phyloP scores from a whole-genome alignment of 169 alveolate species.

The Eimeria sp. region DNA sequence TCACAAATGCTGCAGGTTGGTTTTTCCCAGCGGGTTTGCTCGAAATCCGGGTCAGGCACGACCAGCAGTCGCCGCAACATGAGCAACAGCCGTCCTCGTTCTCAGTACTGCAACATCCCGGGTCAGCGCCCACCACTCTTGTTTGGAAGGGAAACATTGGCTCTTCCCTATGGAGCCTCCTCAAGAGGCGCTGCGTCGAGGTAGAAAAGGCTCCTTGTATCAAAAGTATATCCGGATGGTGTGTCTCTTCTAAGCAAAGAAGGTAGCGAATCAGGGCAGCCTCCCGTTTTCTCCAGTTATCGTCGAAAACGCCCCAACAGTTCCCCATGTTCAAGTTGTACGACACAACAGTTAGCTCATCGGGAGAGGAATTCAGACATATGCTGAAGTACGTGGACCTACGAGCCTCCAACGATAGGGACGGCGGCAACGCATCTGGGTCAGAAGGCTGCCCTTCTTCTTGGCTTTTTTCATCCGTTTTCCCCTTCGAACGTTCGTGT shows the following conservation, averaged over 20 bases:
- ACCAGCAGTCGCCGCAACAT: constrained; percentile 69
- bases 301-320: constrained; percentile 71
- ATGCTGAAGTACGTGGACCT: constrained; percentile 81
- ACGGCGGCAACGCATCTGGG: constrained; percentile 17
- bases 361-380: constrained; percentile 74
- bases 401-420: constrained; percentile 69
- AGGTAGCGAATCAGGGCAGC: constrained; percentile 72
- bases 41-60: constrained; percentile 66
- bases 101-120: constrained; percentile 54
- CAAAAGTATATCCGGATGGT: constrained; percentile 81
- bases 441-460: not conserved
- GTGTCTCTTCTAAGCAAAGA: constrained; percentile 33
- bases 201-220: constrained; percentile 79
- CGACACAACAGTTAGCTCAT: constrained; percentile 84
- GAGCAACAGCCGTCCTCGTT: constrained; percentile 58
- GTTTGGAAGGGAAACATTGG: constrained; percentile 77
- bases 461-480: not conserved
- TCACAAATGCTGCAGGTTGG: not conserved
- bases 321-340: constrained; percentile 84
- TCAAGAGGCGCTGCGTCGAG: constrained; percentile 47
- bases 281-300: constrained; percentile 82
- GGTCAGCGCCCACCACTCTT: constrained; percentile 73
- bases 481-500: not conserved
- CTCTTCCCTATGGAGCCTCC: constrained; percentile 56
- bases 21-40: constrained; percentile 19